Percentiles rank a stretch among this genome's conserved stretches.
phyloP scores from a whole-genome alignment of 192 early-diverging fungal genomes.

The Entrophospora sp. region DNA sequence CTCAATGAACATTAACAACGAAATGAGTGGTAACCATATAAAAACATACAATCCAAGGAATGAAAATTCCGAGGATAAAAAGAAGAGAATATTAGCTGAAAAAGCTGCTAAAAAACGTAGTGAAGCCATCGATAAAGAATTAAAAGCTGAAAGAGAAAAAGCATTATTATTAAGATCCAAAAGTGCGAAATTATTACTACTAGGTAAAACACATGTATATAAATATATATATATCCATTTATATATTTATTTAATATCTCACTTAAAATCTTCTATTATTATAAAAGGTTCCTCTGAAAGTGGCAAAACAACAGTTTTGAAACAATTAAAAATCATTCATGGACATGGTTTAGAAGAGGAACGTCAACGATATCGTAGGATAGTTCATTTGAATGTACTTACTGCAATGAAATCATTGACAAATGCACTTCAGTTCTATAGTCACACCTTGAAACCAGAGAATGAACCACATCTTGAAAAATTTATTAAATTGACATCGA shows the following conservation, averaged over 20 bases:
- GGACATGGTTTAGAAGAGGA: constrained; percentile 29
- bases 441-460: constrained; percentile 25
- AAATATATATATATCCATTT: background rate
- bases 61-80: constrained; percentile 11
- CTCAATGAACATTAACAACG: too few species aligned
- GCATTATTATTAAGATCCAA: constrained; percentile 19
- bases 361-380: constrained; percentile 30
- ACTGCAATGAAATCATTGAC: constrained; percentile 30
- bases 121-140: constrained; percentile 42
- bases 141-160: constrained; percentile 37
- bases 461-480: constrained; percentile 29
- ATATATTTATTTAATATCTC: background rate
- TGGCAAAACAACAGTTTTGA: too few species aligned
- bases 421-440: constrained; percentile 20
- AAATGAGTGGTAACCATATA: constrained; percentile 12
- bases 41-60: constrained; percentile 2
- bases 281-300: constrained; percentile 50
- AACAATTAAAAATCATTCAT: constrained; percentile 28
- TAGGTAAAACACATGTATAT: constrained; percentile 22
- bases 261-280: background rate
- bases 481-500: constrained; percentile 3
- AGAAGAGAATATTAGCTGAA: constrained; percentile 3
- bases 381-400: constrained; percentile 35
- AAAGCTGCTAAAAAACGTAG: constrained; percentile 37
- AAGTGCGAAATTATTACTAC: constrained; percentile 32